Percentiles rank a stretch among this genome's conserved stretches.
phyloP scores from a whole-genome alignment of 306 rosid genomes.

The Trichosanthes truncata region DNA sequence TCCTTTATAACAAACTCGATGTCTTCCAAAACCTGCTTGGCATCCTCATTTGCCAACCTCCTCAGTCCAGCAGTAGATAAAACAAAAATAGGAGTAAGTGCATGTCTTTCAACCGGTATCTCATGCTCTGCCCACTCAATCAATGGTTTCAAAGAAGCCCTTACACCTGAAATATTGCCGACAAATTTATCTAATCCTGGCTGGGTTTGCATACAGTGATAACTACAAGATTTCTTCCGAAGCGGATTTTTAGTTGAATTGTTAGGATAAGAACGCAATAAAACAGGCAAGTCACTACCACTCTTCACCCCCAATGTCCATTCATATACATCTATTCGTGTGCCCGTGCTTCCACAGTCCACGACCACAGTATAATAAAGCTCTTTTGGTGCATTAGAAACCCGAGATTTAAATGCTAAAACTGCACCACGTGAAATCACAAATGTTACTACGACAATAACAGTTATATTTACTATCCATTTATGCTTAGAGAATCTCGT shows the following conservation, averaged over 20 bases:
- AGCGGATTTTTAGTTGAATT: slow-evolving; percentile 31
- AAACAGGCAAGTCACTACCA: slow-evolving; percentile 32
- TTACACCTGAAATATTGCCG: slow-evolving; percentile 51
- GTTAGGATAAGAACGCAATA: slow-evolving; percentile 55
- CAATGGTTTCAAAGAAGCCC: slow-evolving; percentile 57
- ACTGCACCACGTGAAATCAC: slow-evolving; percentile 35
- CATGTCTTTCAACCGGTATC: slow-evolving; percentile 39
- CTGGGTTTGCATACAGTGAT: slow-evolving; percentile 83
- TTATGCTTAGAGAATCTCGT: slow-evolving; percentile 23
- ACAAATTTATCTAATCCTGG: slow-evolving; percentile 68
- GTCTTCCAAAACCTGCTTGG: slow-evolving; percentile 37
- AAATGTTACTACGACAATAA: slow-evolving; percentile 18
- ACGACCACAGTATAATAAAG: slow-evolving; percentile 62
- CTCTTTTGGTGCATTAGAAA: slow-evolving; percentile 11
- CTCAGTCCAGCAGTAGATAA: slow-evolving; percentile 79
- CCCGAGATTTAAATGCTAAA: slow-evolving; percentile 23
- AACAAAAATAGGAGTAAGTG: slow-evolving; percentile 49
- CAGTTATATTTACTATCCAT: slow-evolving; percentile 16
- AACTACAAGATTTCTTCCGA: slow-evolving; percentile 44
- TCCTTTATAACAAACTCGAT: slow-evolving; percentile 41
- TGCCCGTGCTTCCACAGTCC: slow-evolving; percentile 85
- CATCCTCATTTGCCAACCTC: slow-evolving; percentile 34
- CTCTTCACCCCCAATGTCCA: slow-evolving; percentile 28
- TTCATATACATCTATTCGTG: slow-evolving; percentile 54
- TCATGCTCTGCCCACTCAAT: slow-evolving; percentile 50